A percentile compares a stretch with the other conserved stretches of the same genome.
Evolutionary conservation across 2,329 filamentous ascomycete genomes (phyloP).

Genomic region (Fusarium duplospermum): DNA sequence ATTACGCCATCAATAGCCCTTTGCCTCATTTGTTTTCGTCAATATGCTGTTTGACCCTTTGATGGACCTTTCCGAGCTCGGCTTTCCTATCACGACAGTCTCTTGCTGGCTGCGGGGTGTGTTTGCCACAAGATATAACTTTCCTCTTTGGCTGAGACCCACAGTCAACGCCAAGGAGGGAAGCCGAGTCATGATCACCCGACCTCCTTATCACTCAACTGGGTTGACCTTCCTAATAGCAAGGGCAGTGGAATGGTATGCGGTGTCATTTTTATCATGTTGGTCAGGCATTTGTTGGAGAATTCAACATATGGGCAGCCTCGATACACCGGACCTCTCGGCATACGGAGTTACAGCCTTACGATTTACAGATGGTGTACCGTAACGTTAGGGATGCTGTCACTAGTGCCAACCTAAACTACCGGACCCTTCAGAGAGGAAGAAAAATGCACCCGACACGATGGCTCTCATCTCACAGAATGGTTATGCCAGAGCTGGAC

Average conservation of each 20-base stretch:
- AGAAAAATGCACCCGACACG: background rate
- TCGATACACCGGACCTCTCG: background rate
- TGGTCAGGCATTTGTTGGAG: background rate
- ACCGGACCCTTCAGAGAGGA: background rate
- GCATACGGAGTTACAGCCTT: background rate
- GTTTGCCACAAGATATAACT: constrained; percentile 20
- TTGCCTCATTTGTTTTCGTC: background rate
- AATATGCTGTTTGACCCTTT: background rate
- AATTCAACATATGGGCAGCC: background rate
- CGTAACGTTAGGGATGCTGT: background rate
- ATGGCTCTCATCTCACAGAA: background rate
- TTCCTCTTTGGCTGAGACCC: constrained; percentile 13
- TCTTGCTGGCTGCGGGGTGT: background rate
- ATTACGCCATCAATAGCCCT: background rate
- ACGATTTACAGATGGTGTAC: background rate
- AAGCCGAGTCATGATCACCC: background rate
- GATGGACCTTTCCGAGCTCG: background rate
- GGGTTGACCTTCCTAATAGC: background rate
- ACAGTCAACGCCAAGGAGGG: background rate
- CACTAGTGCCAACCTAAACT: background rate
- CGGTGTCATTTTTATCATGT: background rate
- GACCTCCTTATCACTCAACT: background rate
- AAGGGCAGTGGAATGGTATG: background rate
- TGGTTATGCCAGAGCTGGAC: background rate
- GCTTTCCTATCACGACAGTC: constrained; percentile 3